A percentile compares a stretch with the other conserved stretches of the same genome.
Evolutionary conservation across 2,329 filamentous ascomycete species (phyloP).

Genomic region (Paraphaeosphaeria minitans): DNA sequence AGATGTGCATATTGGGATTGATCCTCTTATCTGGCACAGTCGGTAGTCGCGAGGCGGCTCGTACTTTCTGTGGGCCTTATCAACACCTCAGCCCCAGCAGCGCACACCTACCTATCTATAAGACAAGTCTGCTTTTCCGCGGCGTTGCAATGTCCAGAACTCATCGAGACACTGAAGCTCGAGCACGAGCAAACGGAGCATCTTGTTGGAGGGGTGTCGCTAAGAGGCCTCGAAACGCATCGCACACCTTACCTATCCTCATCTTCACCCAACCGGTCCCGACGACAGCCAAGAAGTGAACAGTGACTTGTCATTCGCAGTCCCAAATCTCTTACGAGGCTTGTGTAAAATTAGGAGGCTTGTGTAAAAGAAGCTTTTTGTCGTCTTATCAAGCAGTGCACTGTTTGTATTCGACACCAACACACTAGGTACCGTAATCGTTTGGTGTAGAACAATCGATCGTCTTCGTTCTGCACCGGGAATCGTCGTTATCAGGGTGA

Average conservation of each 20-base stretch:
- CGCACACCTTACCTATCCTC: not conserved
- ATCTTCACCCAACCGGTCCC: constrained; percentile 4
- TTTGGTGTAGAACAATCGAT: not conserved
- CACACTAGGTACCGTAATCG: not conserved
- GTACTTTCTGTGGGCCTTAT: constrained; percentile 22
- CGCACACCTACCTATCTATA: constrained; percentile 12
- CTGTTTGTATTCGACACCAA: not conserved
- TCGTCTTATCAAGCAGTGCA: not conserved
- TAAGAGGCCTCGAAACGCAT: not conserved
- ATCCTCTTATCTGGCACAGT: constrained; percentile 24
- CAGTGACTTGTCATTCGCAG: not conserved
- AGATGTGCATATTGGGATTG: not conserved
- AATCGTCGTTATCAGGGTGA: constrained; percentile 6
- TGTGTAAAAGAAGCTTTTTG: constrained; percentile 2
- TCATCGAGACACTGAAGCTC: not conserved
- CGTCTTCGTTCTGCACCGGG: constrained; percentile 5
- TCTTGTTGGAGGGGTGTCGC: not conserved
- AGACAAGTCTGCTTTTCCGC: constrained; percentile 20
- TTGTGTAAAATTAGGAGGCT: not conserved
- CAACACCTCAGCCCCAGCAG: constrained; percentile 13
- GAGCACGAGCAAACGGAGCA: not conserved
- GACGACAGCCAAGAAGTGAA: constrained; percentile 3
- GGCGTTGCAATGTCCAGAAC: constrained; percentile 8
- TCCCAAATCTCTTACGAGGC: not conserved
- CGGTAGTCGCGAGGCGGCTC: constrained; percentile 12